Conservation (phyloP, 2,329 filamentous ascomycete species). For the Dendrostoma leiphaemia region DNA sequence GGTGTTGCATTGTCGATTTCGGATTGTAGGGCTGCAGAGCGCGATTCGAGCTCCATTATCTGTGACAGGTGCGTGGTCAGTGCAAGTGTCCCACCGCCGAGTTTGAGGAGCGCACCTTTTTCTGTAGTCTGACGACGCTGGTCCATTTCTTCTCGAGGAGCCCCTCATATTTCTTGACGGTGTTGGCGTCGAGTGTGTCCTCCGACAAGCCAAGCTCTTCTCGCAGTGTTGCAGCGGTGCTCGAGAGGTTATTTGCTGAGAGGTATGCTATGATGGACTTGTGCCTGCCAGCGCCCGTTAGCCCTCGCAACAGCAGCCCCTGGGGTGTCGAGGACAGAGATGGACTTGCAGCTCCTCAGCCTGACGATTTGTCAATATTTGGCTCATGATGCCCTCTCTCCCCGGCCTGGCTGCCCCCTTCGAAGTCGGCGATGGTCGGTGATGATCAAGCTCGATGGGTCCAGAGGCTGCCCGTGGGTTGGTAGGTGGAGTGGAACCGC, state of each 20-base stretch:
- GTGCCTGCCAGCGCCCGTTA: constrained; percentile 56
- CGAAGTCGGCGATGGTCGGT: neutral
- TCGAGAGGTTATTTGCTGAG: constrained; percentile 67
- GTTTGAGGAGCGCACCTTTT: constrained; percentile 62
- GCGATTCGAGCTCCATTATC: constrained; percentile 91
- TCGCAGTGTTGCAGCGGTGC: constrained; percentile 68
- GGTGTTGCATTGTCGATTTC: constrained; percentile 84
- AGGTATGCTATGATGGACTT: constrained; percentile 93
- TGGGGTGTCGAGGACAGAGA: constrained; percentile 4
- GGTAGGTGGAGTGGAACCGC: neutral
- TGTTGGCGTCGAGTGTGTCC: constrained; percentile 71
- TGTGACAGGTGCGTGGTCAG: constrained; percentile 34
- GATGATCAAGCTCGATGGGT: neutral
- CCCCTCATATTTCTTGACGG: constrained; percentile 90
- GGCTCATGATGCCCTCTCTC: constrained; percentile 56
- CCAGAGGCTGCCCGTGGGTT: neutral
- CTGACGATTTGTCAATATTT: constrained; percentile 74
- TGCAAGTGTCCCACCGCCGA: constrained; percentile 1
- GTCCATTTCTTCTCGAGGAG: constrained; percentile 99
- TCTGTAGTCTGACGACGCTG: constrained; percentile 88
- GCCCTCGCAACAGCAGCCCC: constrained; percentile 16
- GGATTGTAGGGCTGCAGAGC: constrained; percentile 68
- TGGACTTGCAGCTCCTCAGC: constrained; percentile 80
- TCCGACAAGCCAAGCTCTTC: constrained; percentile 74
- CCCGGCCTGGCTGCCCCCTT: constrained; percentile 4